Percentiles rank a stretch among this genome's conserved stretches.
Evolutionary conservation across 2,329 filamentous ascomycete genomes (phyloP).

Genomic region (Coniella lustricola): DNA sequence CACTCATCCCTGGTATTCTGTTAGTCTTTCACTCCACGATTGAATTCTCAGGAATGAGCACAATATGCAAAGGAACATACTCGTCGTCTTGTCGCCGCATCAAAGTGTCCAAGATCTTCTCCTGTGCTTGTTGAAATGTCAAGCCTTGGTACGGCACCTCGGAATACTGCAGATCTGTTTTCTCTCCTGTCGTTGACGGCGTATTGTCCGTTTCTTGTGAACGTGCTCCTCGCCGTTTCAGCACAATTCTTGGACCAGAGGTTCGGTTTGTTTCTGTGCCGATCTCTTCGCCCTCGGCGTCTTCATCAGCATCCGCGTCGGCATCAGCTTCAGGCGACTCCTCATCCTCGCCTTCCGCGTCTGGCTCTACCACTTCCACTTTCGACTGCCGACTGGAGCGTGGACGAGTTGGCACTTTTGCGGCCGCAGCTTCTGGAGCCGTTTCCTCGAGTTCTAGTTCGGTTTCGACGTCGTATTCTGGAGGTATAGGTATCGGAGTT

Average conservation of each 20-base stretch:
- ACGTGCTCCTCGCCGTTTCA: conserved; percentile 19
- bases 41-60: neutral
- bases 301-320: conserved; percentile 25
- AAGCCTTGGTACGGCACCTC: conserved; percentile 61
- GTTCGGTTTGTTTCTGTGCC: conserved; percentile 17
- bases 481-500: conserved; percentile 64
- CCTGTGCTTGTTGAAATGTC: conserved; percentile 76
- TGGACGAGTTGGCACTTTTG: conserved; percentile 6
- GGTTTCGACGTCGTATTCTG: conserved; percentile 30
- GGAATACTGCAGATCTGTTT: conserved; percentile 47
- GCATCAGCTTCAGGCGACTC: conserved; percentile 26
- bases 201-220: conserved; percentile 24
- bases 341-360: conserved; percentile 22
- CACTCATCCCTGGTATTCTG: conserved; percentile 53
- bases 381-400: conserved; percentile 16
- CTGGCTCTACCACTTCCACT: conserved; percentile 13
- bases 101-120: conserved; percentile 73
- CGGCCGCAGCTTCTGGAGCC: conserved; percentile 8
- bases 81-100: conserved; percentile 61
- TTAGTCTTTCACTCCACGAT: too few relatives aligned
- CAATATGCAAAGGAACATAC: conserved; percentile 32
- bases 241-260: conserved; percentile 15
- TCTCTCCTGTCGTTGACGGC: conserved; percentile 23
- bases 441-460: conserved; percentile 10
- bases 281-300: conserved; percentile 25